These are phyloP conservation scores for Naganishia vaughanmartiniae DNA, from an alignment of 768 basidiomycete species.

Conservation along the genomic window DNA sequence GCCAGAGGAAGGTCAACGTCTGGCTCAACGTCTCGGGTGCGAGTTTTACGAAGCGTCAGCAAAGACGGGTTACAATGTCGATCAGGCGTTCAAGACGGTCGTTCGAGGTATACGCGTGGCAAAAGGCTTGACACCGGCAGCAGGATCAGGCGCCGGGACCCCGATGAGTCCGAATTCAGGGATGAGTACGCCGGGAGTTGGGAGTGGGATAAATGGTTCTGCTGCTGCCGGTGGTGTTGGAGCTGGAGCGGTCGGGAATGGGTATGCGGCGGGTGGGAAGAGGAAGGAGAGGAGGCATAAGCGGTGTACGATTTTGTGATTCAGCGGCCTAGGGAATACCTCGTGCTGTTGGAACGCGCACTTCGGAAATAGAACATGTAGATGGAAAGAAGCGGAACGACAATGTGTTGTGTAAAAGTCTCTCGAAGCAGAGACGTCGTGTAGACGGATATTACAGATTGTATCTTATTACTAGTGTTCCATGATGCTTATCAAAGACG, in stretches of 20 bases:
- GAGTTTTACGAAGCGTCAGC: constrained; percentile 96
- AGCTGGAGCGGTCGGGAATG: constrained; percentile 13
- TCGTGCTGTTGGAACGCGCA: too few species aligned
- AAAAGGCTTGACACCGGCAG: constrained; percentile 35
- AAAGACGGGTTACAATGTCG: constrained; percentile 89
- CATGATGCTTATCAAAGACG: not conserved
- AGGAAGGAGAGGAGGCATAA: constrained; percentile 69
- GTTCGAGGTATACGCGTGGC: constrained; percentile 55
- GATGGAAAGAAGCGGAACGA: too few species aligned
- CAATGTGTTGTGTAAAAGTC: not conserved
- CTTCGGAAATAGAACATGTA: too few species aligned
- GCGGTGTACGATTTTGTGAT: constrained; percentile 51
- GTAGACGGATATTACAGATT: not conserved
- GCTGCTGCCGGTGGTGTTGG: not conserved
- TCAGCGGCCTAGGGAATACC: too few species aligned
- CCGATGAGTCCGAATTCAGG: not conserved
- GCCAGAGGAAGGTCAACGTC: constrained; percentile 75
- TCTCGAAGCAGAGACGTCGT: not conserved
- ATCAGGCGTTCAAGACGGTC: constrained; percentile 79
- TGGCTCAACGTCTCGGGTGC: constrained; percentile 82
- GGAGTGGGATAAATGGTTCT: not conserved
- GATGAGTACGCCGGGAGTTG: not conserved
- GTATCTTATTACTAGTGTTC: not conserved
- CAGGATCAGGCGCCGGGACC: constrained; percentile 54
- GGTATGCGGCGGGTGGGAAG: constrained; percentile 56